Conservation (phyloP, 305 asterid genomes). For the Solanum aculeatissimum region DNA sequence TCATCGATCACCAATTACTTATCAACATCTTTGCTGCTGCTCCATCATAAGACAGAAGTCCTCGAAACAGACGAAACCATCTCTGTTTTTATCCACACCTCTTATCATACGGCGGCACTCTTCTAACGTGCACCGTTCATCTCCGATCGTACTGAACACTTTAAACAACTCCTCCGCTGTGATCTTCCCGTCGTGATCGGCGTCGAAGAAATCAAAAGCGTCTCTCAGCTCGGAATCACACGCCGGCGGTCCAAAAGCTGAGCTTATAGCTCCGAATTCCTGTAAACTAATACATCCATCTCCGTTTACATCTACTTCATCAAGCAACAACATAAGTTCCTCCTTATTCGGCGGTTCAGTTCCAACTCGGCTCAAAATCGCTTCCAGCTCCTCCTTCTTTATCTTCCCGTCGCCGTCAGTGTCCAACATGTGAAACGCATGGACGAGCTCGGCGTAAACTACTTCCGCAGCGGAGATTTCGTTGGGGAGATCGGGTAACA, state of each 20-base stretch:
- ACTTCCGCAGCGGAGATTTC: constrained; percentile 34
- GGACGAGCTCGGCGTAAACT: constrained; percentile 26
- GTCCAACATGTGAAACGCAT: constrained; percentile 59
- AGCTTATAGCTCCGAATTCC: constrained; percentile 43
- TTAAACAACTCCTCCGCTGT: constrained; percentile 68
- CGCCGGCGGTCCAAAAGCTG: constrained; percentile 55
- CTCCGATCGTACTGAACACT: constrained; percentile 35
- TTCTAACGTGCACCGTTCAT: constrained; percentile 58
- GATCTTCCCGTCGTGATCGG: constrained; percentile 68
- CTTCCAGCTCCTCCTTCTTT: constrained; percentile 34
- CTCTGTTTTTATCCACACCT: constrained; percentile 62
- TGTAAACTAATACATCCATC: constrained; percentile 59
- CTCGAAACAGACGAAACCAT: constrained; percentile 80
- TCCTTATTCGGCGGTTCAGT: constrained; percentile 38
- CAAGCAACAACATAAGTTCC: constrained; percentile 37
- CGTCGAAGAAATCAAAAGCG: constrained; percentile 67
- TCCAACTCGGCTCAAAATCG: constrained; percentile 35
- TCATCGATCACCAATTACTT: neutral
- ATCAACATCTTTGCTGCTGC: constrained; percentile 29
- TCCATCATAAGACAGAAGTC: constrained; percentile 84
- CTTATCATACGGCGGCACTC: constrained; percentile 82
- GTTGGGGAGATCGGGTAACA: constrained; percentile 22
- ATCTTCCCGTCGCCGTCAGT: constrained; percentile 57
- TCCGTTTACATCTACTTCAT: constrained; percentile 51
- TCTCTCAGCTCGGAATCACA: constrained; percentile 47